These are phyloP conservation scores for Spizellomyces punctatus DNA, from an alignment of 192 early-diverging fungal species.

Conservation along the genomic window DNA sequence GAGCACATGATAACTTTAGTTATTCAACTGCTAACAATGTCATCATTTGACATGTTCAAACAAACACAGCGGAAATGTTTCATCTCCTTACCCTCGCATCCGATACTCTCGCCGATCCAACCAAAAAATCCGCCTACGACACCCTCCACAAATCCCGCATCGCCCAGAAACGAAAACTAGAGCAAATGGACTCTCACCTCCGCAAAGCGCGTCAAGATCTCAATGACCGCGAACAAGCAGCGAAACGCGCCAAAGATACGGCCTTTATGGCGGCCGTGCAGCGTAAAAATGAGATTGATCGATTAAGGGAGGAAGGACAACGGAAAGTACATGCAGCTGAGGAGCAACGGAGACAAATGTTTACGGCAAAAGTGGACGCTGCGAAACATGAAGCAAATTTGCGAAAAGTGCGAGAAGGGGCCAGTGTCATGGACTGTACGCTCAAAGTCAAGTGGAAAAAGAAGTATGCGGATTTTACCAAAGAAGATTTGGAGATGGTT, in stretches of 20 bases:
- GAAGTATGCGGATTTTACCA: not conserved
- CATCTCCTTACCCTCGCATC: constrained; percentile 91
- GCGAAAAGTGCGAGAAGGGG: constrained; percentile 1
- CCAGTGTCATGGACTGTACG: constrained; percentile 17
- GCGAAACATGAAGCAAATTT: constrained; percentile 3
- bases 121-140: constrained; percentile 84
- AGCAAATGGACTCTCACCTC: constrained; percentile 23
- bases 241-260: constrained; percentile 22
- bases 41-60: no score
- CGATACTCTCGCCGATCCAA: constrained; percentile 80
- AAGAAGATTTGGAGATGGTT: constrained; percentile 3
- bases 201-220: constrained; percentile 26
- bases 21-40: no score
- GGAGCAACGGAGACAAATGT: constrained; percentile 24
- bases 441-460: constrained; percentile 24
- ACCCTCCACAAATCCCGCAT: constrained; percentile 30
- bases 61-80: constrained; percentile 71
- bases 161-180: constrained; percentile 30
- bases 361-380: constrained; percentile 7
- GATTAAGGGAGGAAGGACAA: constrained; percentile 27
- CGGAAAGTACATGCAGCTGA: constrained; percentile 25
- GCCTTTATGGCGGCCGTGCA: constrained; percentile 20
- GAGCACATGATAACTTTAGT: no score
- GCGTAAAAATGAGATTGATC: constrained; percentile 27
- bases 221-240: constrained; percentile 23